Conservation (phyloP, 2,329 filamentous ascomycete genomes). For the Raffaelea arxii region DNA sequence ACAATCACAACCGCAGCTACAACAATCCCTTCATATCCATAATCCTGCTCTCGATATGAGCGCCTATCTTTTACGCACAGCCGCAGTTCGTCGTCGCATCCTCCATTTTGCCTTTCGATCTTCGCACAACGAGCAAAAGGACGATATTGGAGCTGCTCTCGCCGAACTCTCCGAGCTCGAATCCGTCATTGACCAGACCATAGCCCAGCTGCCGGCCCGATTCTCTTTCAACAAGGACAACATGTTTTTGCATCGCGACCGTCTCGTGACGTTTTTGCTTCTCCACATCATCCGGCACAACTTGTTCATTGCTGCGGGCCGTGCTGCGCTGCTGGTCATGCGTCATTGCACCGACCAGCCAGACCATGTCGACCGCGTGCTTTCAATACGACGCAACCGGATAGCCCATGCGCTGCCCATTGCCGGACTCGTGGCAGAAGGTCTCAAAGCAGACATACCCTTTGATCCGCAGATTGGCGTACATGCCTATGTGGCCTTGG, state of each 20-base stretch:
- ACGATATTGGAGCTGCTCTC: slow-evolving; percentile 3
- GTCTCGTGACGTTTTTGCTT: slow-evolving; percentile 9
- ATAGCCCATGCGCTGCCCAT: slow-evolving; percentile 11
- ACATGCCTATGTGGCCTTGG: slow-evolving; percentile 11
- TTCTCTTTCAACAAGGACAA: slow-evolving; percentile 10
- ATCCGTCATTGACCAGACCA: slow-evolving; percentile 7
- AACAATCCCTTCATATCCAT: too few species aligned
- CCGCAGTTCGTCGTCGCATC: slow-evolving; percentile 7
- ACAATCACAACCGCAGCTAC: too few species aligned
- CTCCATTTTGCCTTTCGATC: slow-evolving; percentile 11
- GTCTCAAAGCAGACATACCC: slow-evolving; percentile 4
- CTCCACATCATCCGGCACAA: slow-evolving; percentile 11
- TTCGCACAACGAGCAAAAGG: slow-evolving; percentile 9
- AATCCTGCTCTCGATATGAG: slow-evolving; percentile 8
- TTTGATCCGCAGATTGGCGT: slow-evolving; percentile 10
- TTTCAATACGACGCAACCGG: slow-evolving; percentile 5
- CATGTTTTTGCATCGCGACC: slow-evolving; percentile 9
- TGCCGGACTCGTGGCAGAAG: slow-evolving; percentile 6
- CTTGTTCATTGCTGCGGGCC: slow-evolving; percentile 9
- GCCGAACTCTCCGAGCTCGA: slow-evolving; percentile 9
- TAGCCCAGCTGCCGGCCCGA: slow-evolving; percentile 4
- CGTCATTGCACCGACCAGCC: neutral
- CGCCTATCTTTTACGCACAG: slow-evolving; percentile 8
- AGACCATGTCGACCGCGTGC: neutral
- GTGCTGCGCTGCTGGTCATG: slow-evolving; percentile 7